Percentiles rank a stretch among this genome's conserved stretches.
These are phyloP conservation scores for Pichia scutulata DNA, from an alignment of 805 yeast genomes.

Conservation along the genomic window DNA sequence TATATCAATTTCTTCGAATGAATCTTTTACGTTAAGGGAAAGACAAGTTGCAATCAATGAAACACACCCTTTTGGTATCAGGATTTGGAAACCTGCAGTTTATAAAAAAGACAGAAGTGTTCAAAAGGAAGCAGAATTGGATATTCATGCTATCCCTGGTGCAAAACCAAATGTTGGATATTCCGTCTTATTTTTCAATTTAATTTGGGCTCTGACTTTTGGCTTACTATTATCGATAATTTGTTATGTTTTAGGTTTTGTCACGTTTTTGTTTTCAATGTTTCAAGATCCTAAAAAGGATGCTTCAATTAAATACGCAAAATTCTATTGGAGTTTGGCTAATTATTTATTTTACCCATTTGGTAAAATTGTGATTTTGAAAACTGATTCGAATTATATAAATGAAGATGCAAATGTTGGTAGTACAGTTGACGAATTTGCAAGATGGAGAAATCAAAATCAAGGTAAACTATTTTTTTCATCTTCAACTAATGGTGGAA, in stretches of 20 bases:
- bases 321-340: conserved; percentile 53
- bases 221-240: conserved; percentile 56
- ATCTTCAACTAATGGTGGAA: conserved; percentile 19
- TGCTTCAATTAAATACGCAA: conserved; percentile 54
- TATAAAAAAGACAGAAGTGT: conserved; percentile 91
- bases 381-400: conserved; percentile 70
- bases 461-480: conserved; percentile 78
- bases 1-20: conserved; percentile 43
- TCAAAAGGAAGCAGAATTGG: conserved; percentile 83
- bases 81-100: conserved; percentile 97
- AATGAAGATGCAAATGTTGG: conserved; percentile 89
- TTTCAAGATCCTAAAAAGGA: conserved; percentile 37
- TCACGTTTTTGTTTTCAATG: conserved; percentile 38
- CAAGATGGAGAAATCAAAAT: conserved; percentile 78
- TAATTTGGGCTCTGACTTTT: conserved; percentile 64
- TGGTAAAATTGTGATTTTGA: conserved; percentile 78
- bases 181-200: conserved; percentile 60
- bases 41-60: conserved; percentile 94
- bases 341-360: conserved; percentile 76
- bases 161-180: conserved; percentile 41
- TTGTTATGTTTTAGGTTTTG: conserved; percentile 42
- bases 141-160: conserved; percentile 70
- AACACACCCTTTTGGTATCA: conserved; percentile 96
- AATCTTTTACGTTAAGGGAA: conserved; percentile 81
- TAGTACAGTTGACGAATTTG: conserved; percentile 73